A percentile compares a stretch with the other conserved stretches of the same genome.
These are phyloP conservation scores for Pythium chondricola DNA, from an alignment of 352 stramenopile genomes.

Conservation along the genomic window DNA sequence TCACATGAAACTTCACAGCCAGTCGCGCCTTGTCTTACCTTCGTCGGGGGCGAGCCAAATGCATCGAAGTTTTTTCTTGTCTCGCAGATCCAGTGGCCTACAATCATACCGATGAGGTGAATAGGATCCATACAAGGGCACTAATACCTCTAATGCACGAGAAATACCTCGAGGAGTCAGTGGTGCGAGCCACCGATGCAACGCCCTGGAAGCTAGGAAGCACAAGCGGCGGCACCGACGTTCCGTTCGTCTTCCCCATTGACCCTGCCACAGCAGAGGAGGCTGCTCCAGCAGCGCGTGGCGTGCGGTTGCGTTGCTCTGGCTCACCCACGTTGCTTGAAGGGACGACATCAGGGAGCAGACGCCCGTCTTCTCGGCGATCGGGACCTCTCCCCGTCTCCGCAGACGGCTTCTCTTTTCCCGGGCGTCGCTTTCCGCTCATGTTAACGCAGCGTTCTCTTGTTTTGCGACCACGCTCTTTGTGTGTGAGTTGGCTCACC, in stretches of 20 bases:
- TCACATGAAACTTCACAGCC: background rate
- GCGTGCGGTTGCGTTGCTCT: slow-evolving; percentile 13
- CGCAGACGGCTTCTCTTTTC: background rate
- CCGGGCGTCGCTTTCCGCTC: background rate
- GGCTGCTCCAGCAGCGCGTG: no score
- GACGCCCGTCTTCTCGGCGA: background rate
- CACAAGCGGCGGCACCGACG: no score
- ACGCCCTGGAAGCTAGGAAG: slow-evolving; percentile 8
- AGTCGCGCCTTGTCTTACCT: no score
- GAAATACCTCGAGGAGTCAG: no score
- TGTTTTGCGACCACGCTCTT: background rate
- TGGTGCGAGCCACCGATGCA: background rate
- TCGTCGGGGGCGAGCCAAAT: slow-evolving; percentile 68
- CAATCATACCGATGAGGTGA: no score
- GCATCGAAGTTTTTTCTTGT: slow-evolving; percentile 61
- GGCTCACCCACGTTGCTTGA: background rate
- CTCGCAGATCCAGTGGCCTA: slow-evolving; percentile 44
- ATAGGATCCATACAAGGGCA: no score
- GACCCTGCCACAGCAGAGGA: no score
- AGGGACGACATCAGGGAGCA: slow-evolving; percentile 3
- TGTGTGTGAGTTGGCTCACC: no score
- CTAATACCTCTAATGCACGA: no score
- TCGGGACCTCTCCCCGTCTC: slow-evolving; percentile 2
- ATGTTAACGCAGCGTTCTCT: slow-evolving; percentile 5
- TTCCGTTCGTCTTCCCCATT: no score